Evolutionary conservation across 768 basidiomycete species (phyloP).

Genomic region (Panellus pusillus): DNA sequence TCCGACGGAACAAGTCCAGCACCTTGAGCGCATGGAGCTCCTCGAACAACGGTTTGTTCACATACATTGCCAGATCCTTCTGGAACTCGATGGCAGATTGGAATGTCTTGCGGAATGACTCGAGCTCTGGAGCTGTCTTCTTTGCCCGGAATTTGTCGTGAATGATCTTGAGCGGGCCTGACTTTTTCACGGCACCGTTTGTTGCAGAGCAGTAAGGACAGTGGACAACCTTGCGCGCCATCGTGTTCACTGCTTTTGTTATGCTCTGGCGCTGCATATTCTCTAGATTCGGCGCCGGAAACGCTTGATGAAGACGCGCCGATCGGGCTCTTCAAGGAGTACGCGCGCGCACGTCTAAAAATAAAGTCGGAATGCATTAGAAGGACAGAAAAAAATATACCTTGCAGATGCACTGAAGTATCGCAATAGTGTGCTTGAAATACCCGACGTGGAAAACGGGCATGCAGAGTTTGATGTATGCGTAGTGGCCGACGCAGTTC

Average conservation of each 20-base stretch:
- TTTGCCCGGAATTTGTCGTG: conserved; percentile 97
- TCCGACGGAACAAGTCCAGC: conserved; percentile 85
- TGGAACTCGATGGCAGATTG: conserved; percentile 78
- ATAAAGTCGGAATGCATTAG: conserved; percentile 1
- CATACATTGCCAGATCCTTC: conserved; percentile 80
- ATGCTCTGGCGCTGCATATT: conserved; percentile 85
- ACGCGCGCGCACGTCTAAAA: conserved; percentile 86
- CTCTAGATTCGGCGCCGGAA: conserved; percentile 92
- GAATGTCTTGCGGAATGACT: conserved; percentile 84
- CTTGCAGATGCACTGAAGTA: conserved; percentile 97
- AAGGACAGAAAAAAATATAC: conserved; percentile 39
- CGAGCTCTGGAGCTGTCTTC: conserved; percentile 87
- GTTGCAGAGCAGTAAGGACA: conserved; percentile 93
- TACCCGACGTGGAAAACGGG: conserved; percentile 99
- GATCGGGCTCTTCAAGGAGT: conserved; percentile 82
- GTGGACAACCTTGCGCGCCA: conserved; percentile 86
- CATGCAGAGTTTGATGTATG: conserved; percentile 94
- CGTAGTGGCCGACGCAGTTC: conserved; percentile 97
- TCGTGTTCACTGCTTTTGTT: conserved; percentile 80
- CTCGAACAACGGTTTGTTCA: conserved; percentile 87
- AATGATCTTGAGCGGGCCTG: conserved; percentile 90
- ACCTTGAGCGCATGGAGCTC: conserved; percentile 95
- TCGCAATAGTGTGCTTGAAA: conserved; percentile 92
- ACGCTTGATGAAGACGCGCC: conserved; percentile 80
- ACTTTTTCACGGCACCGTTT: conserved; percentile 97